Evolutionary conservation across 2,329 filamentous ascomycete species (phyloP), one percentile per base, ranked within the genome.

Genomic region (Epichloe brachyelytri): DNA sequence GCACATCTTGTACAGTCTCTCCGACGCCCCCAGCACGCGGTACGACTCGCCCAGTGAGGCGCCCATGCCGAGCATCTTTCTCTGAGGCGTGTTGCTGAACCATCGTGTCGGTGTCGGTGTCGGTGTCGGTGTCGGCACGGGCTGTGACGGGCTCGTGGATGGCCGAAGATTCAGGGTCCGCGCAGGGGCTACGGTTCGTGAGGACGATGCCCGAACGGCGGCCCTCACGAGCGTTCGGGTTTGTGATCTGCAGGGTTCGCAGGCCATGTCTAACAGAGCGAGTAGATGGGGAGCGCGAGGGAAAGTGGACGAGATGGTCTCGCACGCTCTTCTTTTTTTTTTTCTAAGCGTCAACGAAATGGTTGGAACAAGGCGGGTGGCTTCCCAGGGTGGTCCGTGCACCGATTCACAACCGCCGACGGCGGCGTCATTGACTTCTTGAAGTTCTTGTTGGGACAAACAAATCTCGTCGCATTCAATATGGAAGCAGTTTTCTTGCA

Each of bases 1-100:
- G 68, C 88, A 94, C 55, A 80, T 76, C 63, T 85, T 83, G 71
- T 88, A 90, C 52, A 96, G 73, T 52, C 78, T 73, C 69, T 94
- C 84, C 26, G 88, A 93, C 48, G 82, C 80, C 53, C 82, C 83
- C 63, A 93, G 86, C 36, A 89, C 86, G 50, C 85, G 78, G 65
- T 96, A 96, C 12, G 72, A 68, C 53, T 74, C 65, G 36, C 62
- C 56, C 26, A 72, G 54, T 15, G 59, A 58, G 20, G 60, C 60
- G 7, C 64, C 60, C 8, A 72, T 55, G 5, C 64, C 63, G 19
- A 73, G 57, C 2, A 68, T 58, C 3, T 56, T 60, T 44, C 63
- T 62, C 15, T 58, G 51, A 15, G 60, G 53, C 22, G 72, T 67
- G 54, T 55, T 66, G 59, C 64, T 63, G 52, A 75, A 71, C 26